Conservation (phyloP, 768 basidiomycete species). For the Gymnopilus dilepis region DNA sequence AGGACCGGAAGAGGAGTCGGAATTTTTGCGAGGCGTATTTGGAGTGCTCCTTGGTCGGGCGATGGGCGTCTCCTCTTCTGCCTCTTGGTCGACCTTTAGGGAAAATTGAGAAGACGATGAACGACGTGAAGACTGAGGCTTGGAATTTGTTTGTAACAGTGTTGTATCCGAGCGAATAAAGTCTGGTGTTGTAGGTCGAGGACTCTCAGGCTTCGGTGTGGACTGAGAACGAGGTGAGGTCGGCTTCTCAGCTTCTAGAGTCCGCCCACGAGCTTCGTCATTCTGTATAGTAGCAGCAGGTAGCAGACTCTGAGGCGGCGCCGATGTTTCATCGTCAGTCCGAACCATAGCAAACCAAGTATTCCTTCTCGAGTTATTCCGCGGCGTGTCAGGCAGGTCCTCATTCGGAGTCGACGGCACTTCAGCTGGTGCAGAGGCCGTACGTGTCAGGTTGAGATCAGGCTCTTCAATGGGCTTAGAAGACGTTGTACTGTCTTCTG, state of each 20-base stretch:
- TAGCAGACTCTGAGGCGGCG: conserved; percentile 27
- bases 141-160: conserved; percentile 14
- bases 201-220: conserved; percentile 32
- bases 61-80: conserved; percentile 28
- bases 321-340: conserved; percentile 39
- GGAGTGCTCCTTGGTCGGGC: conserved; percentile 30
- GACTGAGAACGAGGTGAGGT: conserved; percentile 37
- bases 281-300: conserved; percentile 20
- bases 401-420: conserved; percentile 17
- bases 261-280: conserved; percentile 44
- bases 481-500: conserved; percentile 14
- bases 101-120: conserved; percentile 55
- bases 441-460: conserved; percentile 10
- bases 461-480: conserved; percentile 7
- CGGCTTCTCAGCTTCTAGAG: conserved; percentile 34
- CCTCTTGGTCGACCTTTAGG: conserved; percentile 37
- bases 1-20: conserved; percentile 32
- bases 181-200: conserved; percentile 21
- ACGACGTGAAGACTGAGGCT: conserved; percentile 29
- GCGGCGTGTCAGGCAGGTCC: conserved; percentile 22
- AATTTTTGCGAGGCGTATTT: conserved; percentile 41
- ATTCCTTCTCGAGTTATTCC: conserved; percentile 46
- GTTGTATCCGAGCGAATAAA: background rate
- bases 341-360: conserved; percentile 61
- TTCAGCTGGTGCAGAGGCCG: conserved; percentile 18